Percentiles rank a stretch among this genome's conserved stretches.
Evolutionary conservation across 2,329 filamentous ascomycete species (phyloP).

Genomic region (Chaetomium globosum): DNA sequence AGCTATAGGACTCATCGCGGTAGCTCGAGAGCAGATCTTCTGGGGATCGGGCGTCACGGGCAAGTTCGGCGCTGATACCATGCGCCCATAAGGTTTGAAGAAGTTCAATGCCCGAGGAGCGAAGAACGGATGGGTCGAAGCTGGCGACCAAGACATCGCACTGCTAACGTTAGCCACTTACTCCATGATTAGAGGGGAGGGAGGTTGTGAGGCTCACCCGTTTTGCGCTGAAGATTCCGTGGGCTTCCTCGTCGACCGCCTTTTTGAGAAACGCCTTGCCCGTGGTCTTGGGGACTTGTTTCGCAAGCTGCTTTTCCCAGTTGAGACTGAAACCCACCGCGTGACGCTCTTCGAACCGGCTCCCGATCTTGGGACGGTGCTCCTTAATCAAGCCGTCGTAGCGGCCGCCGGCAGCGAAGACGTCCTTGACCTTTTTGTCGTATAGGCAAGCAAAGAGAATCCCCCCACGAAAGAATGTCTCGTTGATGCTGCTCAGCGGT

Average conservation of each 20-base stretch:
- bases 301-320: constrained; percentile 77
- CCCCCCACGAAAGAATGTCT: constrained; percentile 84
- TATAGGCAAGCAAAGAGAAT: constrained; percentile 89
- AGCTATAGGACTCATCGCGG: constrained; percentile 75
- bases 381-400: constrained; percentile 90
- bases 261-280: constrained; percentile 69
- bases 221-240: constrained; percentile 62
- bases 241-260: constrained; percentile 60
- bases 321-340: constrained; percentile 91
- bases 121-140: constrained; percentile 76
- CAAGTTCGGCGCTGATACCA: constrained; percentile 85
- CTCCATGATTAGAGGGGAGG: background rate
- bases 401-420: constrained; percentile 89
- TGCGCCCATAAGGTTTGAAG: constrained; percentile 78
- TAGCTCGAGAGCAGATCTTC: constrained; percentile 80
- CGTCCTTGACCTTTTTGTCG: constrained; percentile 78
- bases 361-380: constrained; percentile 70
- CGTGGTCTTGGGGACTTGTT: constrained; percentile 58
- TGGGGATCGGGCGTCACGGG: constrained; percentile 73
- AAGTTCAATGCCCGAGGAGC: constrained; percentile 74
- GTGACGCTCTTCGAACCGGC: constrained; percentile 67
- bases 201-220: constrained; percentile 53
- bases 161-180: constrained; percentile 44
- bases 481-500: constrained; percentile 84
- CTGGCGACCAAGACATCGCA: constrained; percentile 90